Percentiles rank a stretch among this genome's conserved stretches.
Evolutionary conservation across 345 rosid genomes (phyloP).

Genomic region (Citrus mangshanensis): DNA sequence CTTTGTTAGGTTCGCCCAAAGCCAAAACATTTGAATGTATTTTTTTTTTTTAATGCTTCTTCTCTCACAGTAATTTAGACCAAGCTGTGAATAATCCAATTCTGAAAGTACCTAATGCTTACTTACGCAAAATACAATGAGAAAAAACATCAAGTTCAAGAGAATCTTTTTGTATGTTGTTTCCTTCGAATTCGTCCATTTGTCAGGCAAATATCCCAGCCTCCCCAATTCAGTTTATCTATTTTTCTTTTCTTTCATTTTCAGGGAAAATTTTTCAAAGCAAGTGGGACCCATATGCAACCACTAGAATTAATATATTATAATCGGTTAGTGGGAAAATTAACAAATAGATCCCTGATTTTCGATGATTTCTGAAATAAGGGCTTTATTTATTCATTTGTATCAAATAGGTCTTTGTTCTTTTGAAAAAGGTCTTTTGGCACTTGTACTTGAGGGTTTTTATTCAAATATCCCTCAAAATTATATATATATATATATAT

Average conservation of each 20-base stretch:
- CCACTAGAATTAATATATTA: not conserved
- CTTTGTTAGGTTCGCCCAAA: not conserved
- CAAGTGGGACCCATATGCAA: conserved; percentile 2
- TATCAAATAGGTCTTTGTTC: not conserved
- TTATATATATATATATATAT: too few relatives aligned
- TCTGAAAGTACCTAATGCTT: not conserved
- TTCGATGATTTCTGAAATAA: not conserved
- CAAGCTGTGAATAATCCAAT: not conserved
- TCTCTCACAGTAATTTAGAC: not conserved
- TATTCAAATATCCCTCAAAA: too few relatives aligned
- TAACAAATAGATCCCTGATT: not conserved
- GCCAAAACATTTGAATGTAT: too few relatives aligned
- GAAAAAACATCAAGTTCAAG: not conserved
- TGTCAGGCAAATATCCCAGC: not conserved
- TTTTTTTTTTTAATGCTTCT: too few relatives aligned
- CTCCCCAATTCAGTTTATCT: not conserved
- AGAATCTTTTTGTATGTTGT: not conserved
- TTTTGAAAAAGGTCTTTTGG: too few relatives aligned
- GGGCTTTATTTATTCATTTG: not conserved
- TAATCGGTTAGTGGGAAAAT: not conserved
- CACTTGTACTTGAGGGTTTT: too few relatives aligned
- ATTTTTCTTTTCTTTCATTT: not conserved
- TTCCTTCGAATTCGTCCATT: not conserved
- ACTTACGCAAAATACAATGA: not conserved
- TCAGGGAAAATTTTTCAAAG: not conserved